Percentiles rank a stretch among this genome's conserved stretches.
Conservation (phyloP, 2,329 filamentous ascomycete genomes). For the Aspergillus ochraceoroseus region DNA sequence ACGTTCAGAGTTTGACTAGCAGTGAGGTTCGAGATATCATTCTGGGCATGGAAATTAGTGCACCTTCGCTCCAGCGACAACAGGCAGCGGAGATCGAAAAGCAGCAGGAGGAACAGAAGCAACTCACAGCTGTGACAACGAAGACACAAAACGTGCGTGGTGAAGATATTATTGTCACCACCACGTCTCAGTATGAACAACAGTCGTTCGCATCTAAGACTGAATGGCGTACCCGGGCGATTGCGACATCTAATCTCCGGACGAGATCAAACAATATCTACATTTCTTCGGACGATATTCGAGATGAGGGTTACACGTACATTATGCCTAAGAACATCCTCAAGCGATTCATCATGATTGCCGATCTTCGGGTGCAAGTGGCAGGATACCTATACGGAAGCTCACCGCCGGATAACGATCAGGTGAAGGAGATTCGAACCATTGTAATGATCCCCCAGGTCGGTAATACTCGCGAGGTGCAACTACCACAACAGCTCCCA, state of each 20-base stretch:
- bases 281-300: constrained; percentile 90
- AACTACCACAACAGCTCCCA: constrained; percentile 82
- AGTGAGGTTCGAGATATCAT: constrained; percentile 98
- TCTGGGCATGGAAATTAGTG: constrained; percentile 98
- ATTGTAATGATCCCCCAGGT: constrained; percentile 98
- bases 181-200: constrained; percentile 95
- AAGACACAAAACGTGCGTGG: constrained; percentile 97
- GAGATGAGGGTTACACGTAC: constrained; percentile 86
- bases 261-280: constrained; percentile 98
- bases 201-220: constrained; percentile 98
- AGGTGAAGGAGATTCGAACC: constrained; percentile 93
- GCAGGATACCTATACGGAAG: constrained; percentile 92
- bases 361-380: constrained; percentile 92
- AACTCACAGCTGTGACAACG: constrained; percentile 93
- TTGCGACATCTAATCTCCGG: constrained; percentile 90
- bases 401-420: constrained; percentile 88
- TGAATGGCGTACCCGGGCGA: constrained; percentile 94
- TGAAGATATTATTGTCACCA: constrained; percentile 97
- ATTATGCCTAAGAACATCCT: constrained; percentile 99
- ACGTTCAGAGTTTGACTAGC: constrained; percentile 90
- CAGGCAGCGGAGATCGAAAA: constrained; percentile 98
- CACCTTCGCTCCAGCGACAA: constrained; percentile 95
- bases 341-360: constrained; percentile 96
- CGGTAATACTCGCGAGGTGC: constrained; percentile 84
- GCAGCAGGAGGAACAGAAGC: constrained; percentile 93